Base-by-base conservation (phyloP, 352 stramenopile genomes). In the Plasmopara halstedii region DNA sequence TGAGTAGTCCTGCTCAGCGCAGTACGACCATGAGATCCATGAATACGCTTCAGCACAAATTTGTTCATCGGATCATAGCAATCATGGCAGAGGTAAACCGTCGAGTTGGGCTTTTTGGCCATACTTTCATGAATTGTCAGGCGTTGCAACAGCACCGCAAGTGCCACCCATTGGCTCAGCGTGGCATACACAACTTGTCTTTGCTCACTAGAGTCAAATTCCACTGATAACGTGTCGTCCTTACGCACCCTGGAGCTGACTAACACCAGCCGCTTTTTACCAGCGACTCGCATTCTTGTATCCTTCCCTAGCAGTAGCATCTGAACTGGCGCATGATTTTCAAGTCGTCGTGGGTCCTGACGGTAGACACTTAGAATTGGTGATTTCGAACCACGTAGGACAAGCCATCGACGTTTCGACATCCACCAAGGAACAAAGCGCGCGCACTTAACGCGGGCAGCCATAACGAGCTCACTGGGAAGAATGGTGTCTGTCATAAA, bases 301-400 rank as follows among this genome's bases (percentile, higher is more conserved):
- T 78, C 70, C 18, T 50, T 52, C 19, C 70, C 71, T 5, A 86
- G 60, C 8, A 80, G 46, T 59, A 83, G 65, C 13, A 83, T 73
- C 17, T 49, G 50, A n/a, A 83, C 47, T 14, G 69, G 73, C 18
- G 33, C 45, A 6, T 43, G 45, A 17, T 50, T 27, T n/a, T 40
- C 34, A 8, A 50, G n/a, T 33, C 33, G 32, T 38, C 41, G 10
- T 57, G 53, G 11, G 54, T 64, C 20, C 51, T 79, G 68, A 7
- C 68, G 56, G 22, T 83, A 76, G 1, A 81, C 69, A 1, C 71
- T 70, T 20, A 83, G 46, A 4, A 76, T 65, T 3, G 73, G 73
- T 15, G 69, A 64, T 54, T 83, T 86, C 45, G 69, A 79, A 11
- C 73, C 73, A 4, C 73, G 70, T 11, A 86, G 52, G 29, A 83